Evolutionary conservation across 106 monocot species (phyloP).

Genomic region (Dendrobium officinale): DNA sequence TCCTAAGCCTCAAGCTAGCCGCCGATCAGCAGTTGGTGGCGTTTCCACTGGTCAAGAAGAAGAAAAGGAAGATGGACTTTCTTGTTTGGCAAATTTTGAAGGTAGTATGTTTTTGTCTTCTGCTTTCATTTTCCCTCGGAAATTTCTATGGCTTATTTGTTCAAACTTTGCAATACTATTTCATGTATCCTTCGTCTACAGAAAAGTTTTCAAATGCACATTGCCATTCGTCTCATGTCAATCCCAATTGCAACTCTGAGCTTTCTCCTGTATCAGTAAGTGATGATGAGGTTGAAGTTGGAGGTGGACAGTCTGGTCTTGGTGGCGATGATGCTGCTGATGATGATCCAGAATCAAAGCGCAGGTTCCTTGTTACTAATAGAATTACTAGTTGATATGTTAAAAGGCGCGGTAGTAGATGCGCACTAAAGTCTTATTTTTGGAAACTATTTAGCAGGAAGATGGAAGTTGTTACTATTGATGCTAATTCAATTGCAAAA

Average conservation of each 20-base stretch:
- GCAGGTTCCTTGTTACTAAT: conserved; percentile 46
- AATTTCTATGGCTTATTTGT: background rate
- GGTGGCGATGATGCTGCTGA: conserved; percentile 47
- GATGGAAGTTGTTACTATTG: conserved; percentile 37
- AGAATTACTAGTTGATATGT: conserved; percentile 4
- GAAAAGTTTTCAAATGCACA: conserved; percentile 38
- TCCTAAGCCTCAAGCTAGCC: conserved; percentile 80
- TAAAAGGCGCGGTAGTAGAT: background rate
- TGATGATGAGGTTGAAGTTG: conserved; percentile 60
- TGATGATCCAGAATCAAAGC: conserved; percentile 82
- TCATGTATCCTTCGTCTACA: conserved; percentile 20
- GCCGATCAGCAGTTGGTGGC: conserved; percentile 49
- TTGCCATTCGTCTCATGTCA: conserved; percentile 17
- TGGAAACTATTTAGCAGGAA: conserved; percentile 43
- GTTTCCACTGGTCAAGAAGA: conserved; percentile 43
- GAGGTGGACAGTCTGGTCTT: conserved; percentile 29
- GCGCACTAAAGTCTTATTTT: background rate
- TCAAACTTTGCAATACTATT: background rate
- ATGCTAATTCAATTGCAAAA: conserved; percentile 51
- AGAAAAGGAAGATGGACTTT: conserved; percentile 36
- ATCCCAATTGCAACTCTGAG: conserved; percentile 38
- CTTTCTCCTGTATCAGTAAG: conserved; percentile 44
- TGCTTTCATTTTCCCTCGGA: background rate
- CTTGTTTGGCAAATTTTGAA: conserved; percentile 25
- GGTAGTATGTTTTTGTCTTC: conserved; percentile 18